phyloP scores from a whole-genome alignment of 257 asterid species.

The Paulownia fortunei region DNA sequence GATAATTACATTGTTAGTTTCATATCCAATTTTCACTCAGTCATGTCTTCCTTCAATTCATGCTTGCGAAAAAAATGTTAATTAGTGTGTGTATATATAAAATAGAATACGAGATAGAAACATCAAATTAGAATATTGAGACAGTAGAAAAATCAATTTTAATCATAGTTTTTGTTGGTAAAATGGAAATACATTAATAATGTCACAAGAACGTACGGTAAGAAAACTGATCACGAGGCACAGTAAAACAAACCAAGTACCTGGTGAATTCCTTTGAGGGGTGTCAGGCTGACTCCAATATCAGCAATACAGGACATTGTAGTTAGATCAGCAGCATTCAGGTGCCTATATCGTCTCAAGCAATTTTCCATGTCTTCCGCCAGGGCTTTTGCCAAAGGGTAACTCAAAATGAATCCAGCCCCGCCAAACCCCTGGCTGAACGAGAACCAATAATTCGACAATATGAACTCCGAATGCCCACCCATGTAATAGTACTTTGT shows the following conservation, averaged over 20 bases:
- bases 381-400: constrained; percentile 54
- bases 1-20: too few relatives aligned
- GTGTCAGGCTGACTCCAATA: constrained; percentile 50
- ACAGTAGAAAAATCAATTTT: too few relatives aligned
- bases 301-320: constrained; percentile 63
- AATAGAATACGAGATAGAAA: too few relatives aligned
- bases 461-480: constrained; percentile 55
- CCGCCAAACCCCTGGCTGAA: constrained; percentile 68
- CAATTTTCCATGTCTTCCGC: constrained; percentile 53
- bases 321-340: constrained; percentile 50
- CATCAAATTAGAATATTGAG: too few relatives aligned
- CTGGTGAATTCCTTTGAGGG: constrained; percentile 62
- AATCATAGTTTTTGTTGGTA: too few relatives aligned
- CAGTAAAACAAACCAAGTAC: constrained; percentile 14
- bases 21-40: too few relatives aligned
- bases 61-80: too few relatives aligned
- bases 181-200: too few relatives aligned
- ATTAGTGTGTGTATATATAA: too few relatives aligned
- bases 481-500: constrained; percentile 56
- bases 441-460: constrained; percentile 54
- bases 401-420: constrained; percentile 59
- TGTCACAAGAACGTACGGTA: too few relatives aligned
- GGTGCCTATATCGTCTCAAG: constrained; percentile 42
- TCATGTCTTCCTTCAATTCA: too few relatives aligned
- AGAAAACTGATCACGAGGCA: too few relatives aligned